Conservation (phyloP, 1,139 yeast species). For the Geotrichum aggregatum region DNA sequence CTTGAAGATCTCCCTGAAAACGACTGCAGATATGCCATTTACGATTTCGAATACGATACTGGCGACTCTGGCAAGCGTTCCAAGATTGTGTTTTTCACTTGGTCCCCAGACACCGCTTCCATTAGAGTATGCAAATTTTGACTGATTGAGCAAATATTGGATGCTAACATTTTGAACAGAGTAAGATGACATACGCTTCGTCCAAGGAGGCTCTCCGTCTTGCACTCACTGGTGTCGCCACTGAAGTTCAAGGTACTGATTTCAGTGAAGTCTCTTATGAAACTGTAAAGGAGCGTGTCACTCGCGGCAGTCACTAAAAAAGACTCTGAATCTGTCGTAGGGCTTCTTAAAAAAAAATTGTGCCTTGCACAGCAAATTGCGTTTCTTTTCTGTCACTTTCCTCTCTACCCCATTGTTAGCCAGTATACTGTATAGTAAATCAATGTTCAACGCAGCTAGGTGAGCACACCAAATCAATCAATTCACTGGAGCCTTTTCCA, state of each 20-base stretch:
- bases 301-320: slow-evolving; percentile 61
- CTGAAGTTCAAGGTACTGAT: slow-evolving; percentile 97
- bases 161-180: slow-evolving; percentile 25
- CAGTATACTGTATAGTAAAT: neutral
- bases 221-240: slow-evolving; percentile 88
- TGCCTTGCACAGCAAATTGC: neutral
- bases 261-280: slow-evolving; percentile 94
- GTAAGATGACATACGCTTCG: slow-evolving; percentile 97
- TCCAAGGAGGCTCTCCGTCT: slow-evolving; percentile 97
- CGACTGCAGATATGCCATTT: slow-evolving; percentile 94
- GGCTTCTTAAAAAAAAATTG: neutral
- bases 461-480: too few relatives aligned
- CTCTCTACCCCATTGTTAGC: neutral
- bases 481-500: too few relatives aligned
- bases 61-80: slow-evolving; percentile 89
- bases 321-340: neutral
- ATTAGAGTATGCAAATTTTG: slow-evolving; percentile 43
- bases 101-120: slow-evolving; percentile 98
- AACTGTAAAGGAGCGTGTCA: slow-evolving; percentile 82
- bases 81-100: slow-evolving; percentile 86
- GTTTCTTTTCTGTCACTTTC: neutral
- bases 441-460: neutral
- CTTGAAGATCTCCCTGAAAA: slow-evolving; percentile 86
- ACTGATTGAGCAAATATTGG: neutral
- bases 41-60: slow-evolving; percentile 92